Evolutionary conservation across 257 asterid genomes (phyloP).

Genomic region (Solanum acaule): DNA sequence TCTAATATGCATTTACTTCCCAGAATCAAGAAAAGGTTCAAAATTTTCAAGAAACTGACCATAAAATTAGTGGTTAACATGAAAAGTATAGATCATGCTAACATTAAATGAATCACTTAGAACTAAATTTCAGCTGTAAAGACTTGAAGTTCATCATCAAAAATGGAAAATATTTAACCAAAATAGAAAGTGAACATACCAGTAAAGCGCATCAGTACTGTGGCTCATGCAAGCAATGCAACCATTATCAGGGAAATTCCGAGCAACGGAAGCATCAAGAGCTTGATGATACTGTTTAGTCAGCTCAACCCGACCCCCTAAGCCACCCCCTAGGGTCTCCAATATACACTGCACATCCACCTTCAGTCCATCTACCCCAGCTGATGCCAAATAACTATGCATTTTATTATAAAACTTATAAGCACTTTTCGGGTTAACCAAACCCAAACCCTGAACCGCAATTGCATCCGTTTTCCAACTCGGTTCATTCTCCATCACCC

Average conservation of each 20-base stretch:
- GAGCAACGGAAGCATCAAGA: constrained; percentile 74
- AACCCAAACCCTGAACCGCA: constrained; percentile 64
- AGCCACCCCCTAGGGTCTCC: constrained; percentile 81
- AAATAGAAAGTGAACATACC: constrained; percentile 25
- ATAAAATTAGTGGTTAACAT: neutral
- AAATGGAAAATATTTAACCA: neutral
- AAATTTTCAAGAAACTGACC: neutral
- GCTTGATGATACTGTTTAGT: constrained; percentile 83
- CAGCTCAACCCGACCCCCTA: constrained; percentile 76
- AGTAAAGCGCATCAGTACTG: constrained; percentile 73
- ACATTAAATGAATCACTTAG: neutral
- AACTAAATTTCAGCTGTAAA: neutral
- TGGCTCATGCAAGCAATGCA: constrained; percentile 97
- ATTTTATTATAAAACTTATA: constrained; percentile 65
- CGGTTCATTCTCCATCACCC: constrained; percentile 71
- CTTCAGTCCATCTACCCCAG: constrained; percentile 80
- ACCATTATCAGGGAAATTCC: constrained; percentile 67
- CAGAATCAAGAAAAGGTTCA: neutral
- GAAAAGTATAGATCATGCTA: neutral
- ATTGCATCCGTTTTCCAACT: constrained; percentile 65
- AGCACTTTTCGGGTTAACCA: constrained; percentile 71
- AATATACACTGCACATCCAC: constrained; percentile 78
- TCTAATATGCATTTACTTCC: neutral
- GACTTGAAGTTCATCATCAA: neutral
- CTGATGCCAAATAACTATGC: constrained; percentile 68